A percentile compares a stretch with the other conserved stretches of the same genome.
phyloP scores from a whole-genome alignment of 352 stramenopile genomes.

The Phytophthora citrophthora region DNA sequence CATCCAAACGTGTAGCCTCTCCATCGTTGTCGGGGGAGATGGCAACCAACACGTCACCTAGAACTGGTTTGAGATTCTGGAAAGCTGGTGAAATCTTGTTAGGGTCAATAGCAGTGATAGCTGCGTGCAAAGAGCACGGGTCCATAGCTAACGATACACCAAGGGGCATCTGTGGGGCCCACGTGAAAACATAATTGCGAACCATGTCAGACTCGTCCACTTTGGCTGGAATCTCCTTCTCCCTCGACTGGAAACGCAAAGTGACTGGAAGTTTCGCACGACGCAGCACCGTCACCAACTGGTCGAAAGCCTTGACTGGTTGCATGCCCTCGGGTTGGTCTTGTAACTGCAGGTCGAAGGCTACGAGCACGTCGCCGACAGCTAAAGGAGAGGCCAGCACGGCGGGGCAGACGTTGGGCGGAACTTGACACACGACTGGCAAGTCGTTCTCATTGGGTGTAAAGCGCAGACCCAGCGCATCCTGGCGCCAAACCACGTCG shows the following conservation, averaged over 20 bases:
- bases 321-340: conserved; percentile 37
- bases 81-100: conserved; percentile 68
- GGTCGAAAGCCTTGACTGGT: conserved; percentile 46
- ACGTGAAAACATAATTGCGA: conserved; percentile 62
- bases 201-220: conserved; percentile 50
- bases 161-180: conserved; percentile 51
- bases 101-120: conserved; percentile 68
- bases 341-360: conserved; percentile 49
- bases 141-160: conserved; percentile 84
- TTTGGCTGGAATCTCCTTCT: conserved; percentile 45
- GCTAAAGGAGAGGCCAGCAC: conserved; percentile 57
- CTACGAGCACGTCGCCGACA: conserved; percentile 71
- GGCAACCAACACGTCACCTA: conserved; percentile 73
- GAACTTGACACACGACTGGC: conserved; percentile 79
- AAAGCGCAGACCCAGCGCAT: conserved; percentile 70
- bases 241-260: conserved; percentile 67
- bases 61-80: conserved; percentile 49
- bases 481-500: conserved; percentile 68
- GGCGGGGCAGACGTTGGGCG: conserved; percentile 45
- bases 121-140: conserved; percentile 71
- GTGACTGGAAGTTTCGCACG: conserved; percentile 60
- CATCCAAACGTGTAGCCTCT: conserved; percentile 43
- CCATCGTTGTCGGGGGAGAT: conserved; percentile 46
- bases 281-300: conserved; percentile 63
- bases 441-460: conserved; percentile 71